Conservation (phyloP, 2,329 filamentous ascomycete genomes). For the Fusarium tuaranense region DNA sequence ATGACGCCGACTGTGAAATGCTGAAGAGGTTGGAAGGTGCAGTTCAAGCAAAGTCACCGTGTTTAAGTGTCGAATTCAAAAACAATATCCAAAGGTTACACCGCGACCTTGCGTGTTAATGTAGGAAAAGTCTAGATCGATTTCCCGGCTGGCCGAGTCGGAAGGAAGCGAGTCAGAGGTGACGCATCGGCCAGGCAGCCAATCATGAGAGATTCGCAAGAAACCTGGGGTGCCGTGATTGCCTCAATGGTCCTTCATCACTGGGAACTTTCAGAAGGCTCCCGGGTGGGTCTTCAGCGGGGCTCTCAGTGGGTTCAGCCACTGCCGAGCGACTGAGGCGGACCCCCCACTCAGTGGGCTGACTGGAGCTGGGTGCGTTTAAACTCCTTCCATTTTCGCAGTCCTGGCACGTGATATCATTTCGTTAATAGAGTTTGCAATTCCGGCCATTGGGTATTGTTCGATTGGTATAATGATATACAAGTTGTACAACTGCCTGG, state of each 20-base stretch:
- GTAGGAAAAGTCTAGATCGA: constrained; percentile 16
- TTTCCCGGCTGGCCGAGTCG: constrained; percentile 20
- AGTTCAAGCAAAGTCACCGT: not conserved
- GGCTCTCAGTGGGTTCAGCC: not conserved
- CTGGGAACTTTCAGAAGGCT: constrained; percentile 3
- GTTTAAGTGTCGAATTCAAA: not conserved
- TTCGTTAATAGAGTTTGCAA: not conserved
- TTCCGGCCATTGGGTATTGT: not conserved
- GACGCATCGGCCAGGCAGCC: constrained; percentile 43
- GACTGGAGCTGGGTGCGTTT: not conserved
- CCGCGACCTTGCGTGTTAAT: constrained; percentile 1
- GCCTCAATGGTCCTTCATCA: constrained; percentile 34
- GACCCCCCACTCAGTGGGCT: not conserved
- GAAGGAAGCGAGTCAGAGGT: constrained; percentile 40
- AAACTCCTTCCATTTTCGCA: constrained; percentile 5
- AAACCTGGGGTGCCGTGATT: constrained; percentile 33
- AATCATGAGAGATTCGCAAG: constrained; percentile 35
- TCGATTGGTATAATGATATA: not conserved
- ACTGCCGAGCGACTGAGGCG: constrained; percentile 3
- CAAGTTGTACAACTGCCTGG: not conserved
- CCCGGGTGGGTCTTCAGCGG: constrained; percentile 11
- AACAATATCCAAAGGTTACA: not conserved
- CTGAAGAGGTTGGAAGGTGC: not conserved
- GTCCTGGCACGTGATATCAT: constrained; percentile 2
- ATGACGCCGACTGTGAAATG: constrained; percentile 31